These are phyloP conservation scores for Cryptococcus hybrid DNA, from an alignment of 1,284 basidiomycete genomes.

Conservation along the genomic window DNA sequence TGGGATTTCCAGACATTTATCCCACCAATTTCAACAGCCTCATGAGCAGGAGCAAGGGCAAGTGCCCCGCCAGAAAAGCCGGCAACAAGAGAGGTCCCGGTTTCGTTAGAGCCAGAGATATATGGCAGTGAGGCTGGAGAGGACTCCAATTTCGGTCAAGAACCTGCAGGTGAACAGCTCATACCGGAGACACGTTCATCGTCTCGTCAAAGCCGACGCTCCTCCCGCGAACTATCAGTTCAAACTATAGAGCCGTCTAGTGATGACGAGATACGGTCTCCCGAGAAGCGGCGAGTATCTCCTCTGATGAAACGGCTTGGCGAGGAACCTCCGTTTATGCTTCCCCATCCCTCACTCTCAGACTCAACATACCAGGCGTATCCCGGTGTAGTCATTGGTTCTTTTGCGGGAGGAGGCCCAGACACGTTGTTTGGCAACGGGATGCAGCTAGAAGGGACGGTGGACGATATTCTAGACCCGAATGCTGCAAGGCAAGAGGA, in stretches of 20 bases:
- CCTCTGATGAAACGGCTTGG: constrained; percentile 26
- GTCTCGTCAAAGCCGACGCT: neutral
- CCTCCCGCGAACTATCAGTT: neutral
- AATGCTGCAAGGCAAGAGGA: constrained; percentile 14
- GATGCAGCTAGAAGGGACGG: constrained; percentile 23
- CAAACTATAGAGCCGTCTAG: neutral
- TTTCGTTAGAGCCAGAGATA: neutral
- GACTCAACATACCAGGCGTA: constrained; percentile 15
- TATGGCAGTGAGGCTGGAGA: neutral
- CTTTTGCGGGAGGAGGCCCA: constrained; percentile 14
- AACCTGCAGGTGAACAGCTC: neutral
- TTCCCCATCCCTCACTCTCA: constrained; percentile 15
- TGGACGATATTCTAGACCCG: constrained; percentile 43
- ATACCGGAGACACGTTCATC: neutral
- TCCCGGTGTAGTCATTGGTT: constrained; percentile 34
- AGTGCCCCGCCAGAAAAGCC: neutral
- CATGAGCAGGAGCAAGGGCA: neutral
- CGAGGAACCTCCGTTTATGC: constrained; percentile 28
- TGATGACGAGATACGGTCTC: neutral
- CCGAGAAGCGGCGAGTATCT: constrained; percentile 6
- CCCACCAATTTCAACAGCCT: neutral
- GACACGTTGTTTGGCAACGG: constrained; percentile 26
- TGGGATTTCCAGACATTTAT: neutral
- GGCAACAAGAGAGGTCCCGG: neutral
- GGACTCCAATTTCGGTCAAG: neutral